These are phyloP conservation scores for Paramyrothecium sp. DNA, from an alignment of 2,329 filamentous ascomycete species.

Conservation along the genomic window DNA sequence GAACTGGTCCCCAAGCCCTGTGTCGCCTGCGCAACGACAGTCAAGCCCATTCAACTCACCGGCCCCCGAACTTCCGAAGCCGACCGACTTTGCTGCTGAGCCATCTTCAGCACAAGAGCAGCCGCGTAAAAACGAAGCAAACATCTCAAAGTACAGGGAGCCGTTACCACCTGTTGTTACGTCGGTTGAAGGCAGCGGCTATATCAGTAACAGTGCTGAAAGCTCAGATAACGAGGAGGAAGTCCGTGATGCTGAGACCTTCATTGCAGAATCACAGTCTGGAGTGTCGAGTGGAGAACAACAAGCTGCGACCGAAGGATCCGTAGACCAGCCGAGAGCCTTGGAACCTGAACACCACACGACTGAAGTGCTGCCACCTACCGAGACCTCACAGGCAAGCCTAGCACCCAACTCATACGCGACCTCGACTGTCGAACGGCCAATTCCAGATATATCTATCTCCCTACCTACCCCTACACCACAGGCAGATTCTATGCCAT, in stretches of 20 bases:
- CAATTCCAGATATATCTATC: slow-evolving; percentile 43
- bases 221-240: slow-evolving; percentile 30
- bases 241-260: background rate
- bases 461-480: slow-evolving; percentile 40
- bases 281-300: background rate
- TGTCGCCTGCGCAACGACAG: background rate
- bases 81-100: slow-evolving; percentile 60
- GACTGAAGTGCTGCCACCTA: background rate
- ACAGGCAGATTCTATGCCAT: slow-evolving; percentile 11
- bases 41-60: slow-evolving; percentile 24
- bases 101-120: slow-evolving; percentile 54
- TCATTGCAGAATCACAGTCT: background rate
- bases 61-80: slow-evolving; percentile 28
- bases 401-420: background rate
- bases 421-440: background rate
- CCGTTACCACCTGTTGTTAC: slow-evolving; percentile 71
- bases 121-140: slow-evolving; percentile 50
- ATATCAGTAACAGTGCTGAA: slow-evolving; percentile 54
- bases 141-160: slow-evolving; percentile 57
- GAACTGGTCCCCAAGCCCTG: slow-evolving; percentile 19
- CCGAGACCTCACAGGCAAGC: background rate
- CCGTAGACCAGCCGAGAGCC: background rate
- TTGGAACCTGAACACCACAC: background rate
- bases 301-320: no score
- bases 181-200: slow-evolving; percentile 64